Base-by-base conservation (phyloP, 2,329 filamentous ascomycete species). In the Periconia sp. region DNA sequence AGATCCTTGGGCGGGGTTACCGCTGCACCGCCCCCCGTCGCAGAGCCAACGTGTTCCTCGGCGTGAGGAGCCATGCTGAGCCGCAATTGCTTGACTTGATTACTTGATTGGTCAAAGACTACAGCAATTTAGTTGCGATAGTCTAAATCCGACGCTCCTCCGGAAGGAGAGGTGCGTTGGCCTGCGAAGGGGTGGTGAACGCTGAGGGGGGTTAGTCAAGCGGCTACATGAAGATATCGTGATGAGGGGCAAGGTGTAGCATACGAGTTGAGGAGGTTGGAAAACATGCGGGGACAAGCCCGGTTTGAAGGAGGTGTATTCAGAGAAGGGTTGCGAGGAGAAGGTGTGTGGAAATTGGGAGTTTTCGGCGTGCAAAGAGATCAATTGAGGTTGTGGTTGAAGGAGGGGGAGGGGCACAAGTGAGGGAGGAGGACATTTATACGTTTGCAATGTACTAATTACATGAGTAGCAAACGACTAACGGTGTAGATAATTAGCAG, bases 211-310 rank as follows among this genome's bases (percentile, higher is more conserved):
- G 62, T 70, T 46, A 72, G 66, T 62, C 41, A 55, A 47, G 42
- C 46, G 30, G 47, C 48, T 45, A 44, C 47, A 50, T 50, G 47
- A 14, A 40, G 35, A 17, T 18, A 44, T 33, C 20, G 41, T n/a
- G 27, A 33, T 15, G 42, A n/a, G 19, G 45, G 30, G 31, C 40
- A 14, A 18, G 20, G 31, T 10, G 41, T 58, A 60, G 56, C 91
- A 77, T 85, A 96, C 92, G 92, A 96, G 85, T 94, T 94, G 68
- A 97, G 88, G 70, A 95, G 89, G 81, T 96, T 97, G 83, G 92
- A 93, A 88, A 96, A 97, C 92, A 91, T 96, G 81, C 75, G 73
- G 74, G 71, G 73, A 71, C 71, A 75, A 72, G 73, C 74, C 74
- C 73, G 62, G 67, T 74, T 58, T 19, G 42, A 23, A 50, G 52